Conservation (phyloP, 179 eudicot genomes). For the Silene noctiflora region DNA sequence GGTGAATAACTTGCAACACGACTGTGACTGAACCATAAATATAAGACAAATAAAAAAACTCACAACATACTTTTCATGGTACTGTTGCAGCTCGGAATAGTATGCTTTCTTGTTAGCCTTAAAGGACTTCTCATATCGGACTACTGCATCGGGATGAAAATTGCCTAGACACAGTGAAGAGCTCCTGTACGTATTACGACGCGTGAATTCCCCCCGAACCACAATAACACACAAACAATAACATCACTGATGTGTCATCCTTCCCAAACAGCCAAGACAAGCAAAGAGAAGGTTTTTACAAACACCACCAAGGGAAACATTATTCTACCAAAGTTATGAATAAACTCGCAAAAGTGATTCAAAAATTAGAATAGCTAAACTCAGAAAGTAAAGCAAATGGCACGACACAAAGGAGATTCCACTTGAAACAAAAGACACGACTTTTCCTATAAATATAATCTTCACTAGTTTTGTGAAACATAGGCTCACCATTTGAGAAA, state of each 20-base stretch:
- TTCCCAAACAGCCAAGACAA: neutral
- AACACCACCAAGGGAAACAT: neutral
- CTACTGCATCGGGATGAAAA: slow-evolving; percentile 75
- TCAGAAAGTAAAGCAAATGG: neutral
- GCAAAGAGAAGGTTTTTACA: neutral
- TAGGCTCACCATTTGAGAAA: slow-evolving; percentile 60
- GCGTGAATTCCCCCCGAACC: slow-evolving; percentile 14
- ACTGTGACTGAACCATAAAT: neutral
- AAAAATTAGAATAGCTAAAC: neutral
- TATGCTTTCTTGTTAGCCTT: slow-evolving; percentile 65
- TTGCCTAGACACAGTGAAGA: slow-evolving; percentile 62
- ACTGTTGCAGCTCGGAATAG: slow-evolving; percentile 57
- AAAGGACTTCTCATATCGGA: slow-evolving; percentile 47
- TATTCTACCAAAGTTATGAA: neutral
- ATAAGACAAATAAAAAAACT: neutral
- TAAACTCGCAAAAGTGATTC: neutral
- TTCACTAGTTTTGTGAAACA: slow-evolving; percentile 1
- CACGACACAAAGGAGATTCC: neutral
- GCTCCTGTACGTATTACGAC: slow-evolving; percentile 51
- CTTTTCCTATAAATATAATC: neutral
- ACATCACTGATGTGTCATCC: neutral
- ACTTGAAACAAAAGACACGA: neutral
- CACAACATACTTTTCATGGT: slow-evolving; percentile 62
- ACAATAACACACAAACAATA: neutral
- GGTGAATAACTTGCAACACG: slow-evolving; percentile 10